Base-by-base conservation (phyloP, 176 grass and related monocot species). In the Triticum turgidum region DNA sequence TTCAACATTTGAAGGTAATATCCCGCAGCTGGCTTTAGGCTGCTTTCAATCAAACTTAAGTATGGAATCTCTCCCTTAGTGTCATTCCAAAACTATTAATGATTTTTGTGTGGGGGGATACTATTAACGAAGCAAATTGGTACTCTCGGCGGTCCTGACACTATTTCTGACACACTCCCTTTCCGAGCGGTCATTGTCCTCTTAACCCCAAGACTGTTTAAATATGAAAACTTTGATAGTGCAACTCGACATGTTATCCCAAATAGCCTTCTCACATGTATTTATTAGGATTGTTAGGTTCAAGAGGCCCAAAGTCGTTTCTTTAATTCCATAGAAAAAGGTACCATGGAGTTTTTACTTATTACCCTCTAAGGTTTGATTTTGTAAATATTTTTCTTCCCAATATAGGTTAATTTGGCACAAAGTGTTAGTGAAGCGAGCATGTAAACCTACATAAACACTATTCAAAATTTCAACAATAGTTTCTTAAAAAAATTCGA, bases 401-500 rank as follows among this genome's bases (percentile, higher is more conserved):
- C 14, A 17, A 2, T 61, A 9, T n/a, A 8, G n/a, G 27, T 64
- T 33, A 66, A 8, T 33, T 15, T 32, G 64, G 14, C 7, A 37
- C 66, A 35, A 9, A 35, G 17, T 38, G 15, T 69, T 21, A 37
- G 3, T 34, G 20, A 45, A 25, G 21, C 70, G 6, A 45, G 21
- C 70, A 73, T 5, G 0, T 45, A 45, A 25, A 7, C 17, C 5
- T 56, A 7, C 52, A 56, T 56, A 11, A 56, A 5, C 17, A 56
- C 1, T 0, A 17, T 56, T 56, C 52, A 56, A 20, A 56, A 15
- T 52, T 17, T 52, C 14, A 6, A 2, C 5, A 52, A 52, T 5
- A 17, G 24, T 2, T 14, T 47, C 13, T 0, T 4, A 0, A 1
- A 14, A 54, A 18, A 6, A 0, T 7, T 20, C 0, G 3, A 3